Conservation (phyloP, 768 basidiomycete genomes). For the Tephrocybe sp. region DNA sequence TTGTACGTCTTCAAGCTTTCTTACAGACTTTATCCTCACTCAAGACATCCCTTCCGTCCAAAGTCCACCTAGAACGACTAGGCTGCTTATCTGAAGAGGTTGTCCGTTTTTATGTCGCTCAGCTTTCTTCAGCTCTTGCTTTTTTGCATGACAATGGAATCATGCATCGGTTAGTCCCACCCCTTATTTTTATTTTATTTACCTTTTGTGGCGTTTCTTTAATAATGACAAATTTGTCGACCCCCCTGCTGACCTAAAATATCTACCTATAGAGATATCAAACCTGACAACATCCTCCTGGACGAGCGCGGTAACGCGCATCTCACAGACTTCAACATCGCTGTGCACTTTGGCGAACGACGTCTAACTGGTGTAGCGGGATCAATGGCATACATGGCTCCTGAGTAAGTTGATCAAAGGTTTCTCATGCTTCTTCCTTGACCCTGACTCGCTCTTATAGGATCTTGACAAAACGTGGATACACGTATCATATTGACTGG, state of each 20-base stretch:
- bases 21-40: conserved; percentile 4
- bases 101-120: conserved; percentile 86
- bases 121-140: conserved; percentile 83
- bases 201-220: conserved; percentile 21
- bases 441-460: conserved; percentile 21
- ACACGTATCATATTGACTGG: conserved; percentile 94
- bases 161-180: conserved; percentile 82
- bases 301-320: conserved; percentile 96
- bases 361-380: conserved; percentile 91
- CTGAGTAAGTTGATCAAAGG: conserved; percentile 45
- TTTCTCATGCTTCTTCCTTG: conserved; percentile 1
- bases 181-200: conserved; percentile 2
- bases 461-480: conserved; percentile 90
- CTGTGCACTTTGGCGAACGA: conserved; percentile 91
- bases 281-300: conserved; percentile 96
- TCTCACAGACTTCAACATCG: conserved; percentile 97
- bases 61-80: conserved; percentile 83
- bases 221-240: conserved; percentile 7
- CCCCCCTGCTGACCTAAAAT: conserved; percentile 15
- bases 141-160: conserved; percentile 93
- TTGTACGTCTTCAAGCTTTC: conserved; percentile 52
- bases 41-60: conserved; percentile 26
- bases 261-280: conserved; percentile 72
- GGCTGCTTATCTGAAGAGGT: conserved; percentile 72
- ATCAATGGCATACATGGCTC: conserved; percentile 99